Base-by-base conservation (phyloP, 768 basidiomycete genomes). In the Leccinum subgranulosum region DNA sequence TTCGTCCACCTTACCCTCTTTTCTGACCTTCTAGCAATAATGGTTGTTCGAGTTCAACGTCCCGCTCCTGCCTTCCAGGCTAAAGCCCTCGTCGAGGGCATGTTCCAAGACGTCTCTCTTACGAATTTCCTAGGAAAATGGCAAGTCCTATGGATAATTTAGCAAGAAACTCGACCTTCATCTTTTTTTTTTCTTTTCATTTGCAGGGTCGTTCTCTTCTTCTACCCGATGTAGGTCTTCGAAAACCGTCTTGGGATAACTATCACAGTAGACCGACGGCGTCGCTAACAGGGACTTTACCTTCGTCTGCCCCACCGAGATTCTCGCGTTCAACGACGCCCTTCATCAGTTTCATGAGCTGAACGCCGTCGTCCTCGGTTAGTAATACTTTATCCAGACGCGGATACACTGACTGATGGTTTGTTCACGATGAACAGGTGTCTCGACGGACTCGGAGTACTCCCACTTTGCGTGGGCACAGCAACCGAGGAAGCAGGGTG, bases 221-320 rank as follows among this genome's bases (percentile, higher is more conserved):
- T 96, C 78, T 97, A 97, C 76, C 94, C 94, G 6, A 84, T 96
- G 90, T 92, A 76, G 61, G 87, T 74, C 39, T 62, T 50, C 39
- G 17, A 23, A 0, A 10, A 41, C n/a, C 1, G 6, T n/a, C 4
- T 14, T 19, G n/a, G 25, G n/a, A 5, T 52, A 27, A 29, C 19
- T 31, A 31, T 45, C 12, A 1, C 34, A 25, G 28, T 36, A 28
- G 17, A 27, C 46, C 61, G 46, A 61, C 29, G 11, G 23, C 10
- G 8, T 55, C 19, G 33, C 25, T 41, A n/a, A 25, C 60, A 92
- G 88, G 79, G 89, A 90, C 68, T 92, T 91, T 74, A 92, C 91
- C 39, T 91, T 90, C 64, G 90, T 91, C 65, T 95, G 92, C 76
- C 92, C 92, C n/a, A 94, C 93, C 56, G 94, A 96, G 75, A 95